Conservation (phyloP, 176 grass and related monocot genomes). For the Raddia distichophylla region DNA sequence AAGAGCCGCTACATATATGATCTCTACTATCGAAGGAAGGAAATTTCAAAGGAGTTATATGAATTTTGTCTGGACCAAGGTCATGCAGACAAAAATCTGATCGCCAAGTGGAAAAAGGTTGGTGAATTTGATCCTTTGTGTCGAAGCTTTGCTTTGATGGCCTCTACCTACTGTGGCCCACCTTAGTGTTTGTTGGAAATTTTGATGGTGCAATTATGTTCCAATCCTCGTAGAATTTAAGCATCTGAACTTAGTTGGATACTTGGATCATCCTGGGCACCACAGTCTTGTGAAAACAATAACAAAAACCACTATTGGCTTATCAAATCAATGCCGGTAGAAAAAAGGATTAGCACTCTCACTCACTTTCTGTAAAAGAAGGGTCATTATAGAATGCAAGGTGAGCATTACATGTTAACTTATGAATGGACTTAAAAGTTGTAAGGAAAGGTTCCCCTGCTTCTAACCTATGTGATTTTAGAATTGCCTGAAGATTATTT, state of each 20-base stretch:
- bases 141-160: slow-evolving; percentile 14
- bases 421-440: background rate
- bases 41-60: slow-evolving; percentile 81
- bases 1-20: slow-evolving; percentile 93
- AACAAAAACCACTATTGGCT: background rate
- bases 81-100: slow-evolving; percentile 82
- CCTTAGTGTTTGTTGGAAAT: background rate
- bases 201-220: background rate
- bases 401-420: background rate
- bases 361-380: background rate
- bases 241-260: background rate
- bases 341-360: background rate
- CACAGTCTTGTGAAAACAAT: background rate
- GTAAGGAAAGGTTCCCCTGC: background rate
- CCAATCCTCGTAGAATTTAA: background rate
- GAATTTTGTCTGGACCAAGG: slow-evolving; percentile 94
- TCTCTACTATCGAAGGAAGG: slow-evolving; percentile 86
- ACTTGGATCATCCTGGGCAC: background rate
- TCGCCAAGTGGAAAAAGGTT: slow-evolving; percentile 97
- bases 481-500: background rate
- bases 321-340: background rate
- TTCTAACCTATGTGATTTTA: background rate
- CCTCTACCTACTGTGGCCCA: background rate
- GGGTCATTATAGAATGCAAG: background rate
- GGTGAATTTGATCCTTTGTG: background rate